Conservation (phyloP, 2,329 filamentous ascomycete species). For the Gremmenia infestans region DNA sequence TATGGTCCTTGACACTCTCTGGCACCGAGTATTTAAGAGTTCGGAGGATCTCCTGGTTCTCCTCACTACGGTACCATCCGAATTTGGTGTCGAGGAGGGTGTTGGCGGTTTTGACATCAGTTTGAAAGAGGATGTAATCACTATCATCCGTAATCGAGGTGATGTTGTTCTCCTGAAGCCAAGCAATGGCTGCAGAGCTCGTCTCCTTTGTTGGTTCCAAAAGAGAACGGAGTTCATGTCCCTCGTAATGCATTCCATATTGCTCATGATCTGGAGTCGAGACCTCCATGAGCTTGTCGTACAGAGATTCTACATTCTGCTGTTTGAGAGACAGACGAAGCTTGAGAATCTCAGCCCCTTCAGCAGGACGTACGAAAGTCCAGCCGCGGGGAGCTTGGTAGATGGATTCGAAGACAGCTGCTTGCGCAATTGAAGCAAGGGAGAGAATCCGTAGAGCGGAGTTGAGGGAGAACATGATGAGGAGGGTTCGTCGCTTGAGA, state of each 20-base stretch:
- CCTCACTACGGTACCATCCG: constrained; percentile 33
- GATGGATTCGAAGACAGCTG: constrained; percentile 15
- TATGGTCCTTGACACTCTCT: constrained; percentile 29
- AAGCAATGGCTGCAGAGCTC: constrained; percentile 34
- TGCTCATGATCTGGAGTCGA: constrained; percentile 42
- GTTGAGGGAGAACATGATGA: constrained; percentile 11
- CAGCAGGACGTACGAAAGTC: constrained; percentile 14
- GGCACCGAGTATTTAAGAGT: constrained; percentile 39
- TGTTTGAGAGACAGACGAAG: constrained; percentile 19
- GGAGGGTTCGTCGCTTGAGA: background rate
- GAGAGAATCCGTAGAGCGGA: constrained; percentile 12
- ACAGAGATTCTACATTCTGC: constrained; percentile 19
- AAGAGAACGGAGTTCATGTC: constrained; percentile 39
- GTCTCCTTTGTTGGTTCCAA: constrained; percentile 37
- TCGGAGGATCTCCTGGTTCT: constrained; percentile 31
- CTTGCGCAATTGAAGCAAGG: constrained; percentile 5
- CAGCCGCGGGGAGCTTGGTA: constrained; percentile 16
- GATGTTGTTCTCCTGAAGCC: constrained; percentile 36
- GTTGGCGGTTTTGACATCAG: constrained; percentile 33
- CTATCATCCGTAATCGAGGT: constrained; percentile 35
- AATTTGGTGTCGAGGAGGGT: constrained; percentile 36
- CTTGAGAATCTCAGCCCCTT: constrained; percentile 11
- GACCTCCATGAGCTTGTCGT: constrained; percentile 25
- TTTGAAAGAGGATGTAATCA: constrained; percentile 23
- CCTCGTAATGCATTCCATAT: constrained; percentile 45